Percentiles rank a stretch among this genome's conserved stretches.
Conservation (phyloP, 208 protist species). For the Leishmania tarentolae region DNA sequence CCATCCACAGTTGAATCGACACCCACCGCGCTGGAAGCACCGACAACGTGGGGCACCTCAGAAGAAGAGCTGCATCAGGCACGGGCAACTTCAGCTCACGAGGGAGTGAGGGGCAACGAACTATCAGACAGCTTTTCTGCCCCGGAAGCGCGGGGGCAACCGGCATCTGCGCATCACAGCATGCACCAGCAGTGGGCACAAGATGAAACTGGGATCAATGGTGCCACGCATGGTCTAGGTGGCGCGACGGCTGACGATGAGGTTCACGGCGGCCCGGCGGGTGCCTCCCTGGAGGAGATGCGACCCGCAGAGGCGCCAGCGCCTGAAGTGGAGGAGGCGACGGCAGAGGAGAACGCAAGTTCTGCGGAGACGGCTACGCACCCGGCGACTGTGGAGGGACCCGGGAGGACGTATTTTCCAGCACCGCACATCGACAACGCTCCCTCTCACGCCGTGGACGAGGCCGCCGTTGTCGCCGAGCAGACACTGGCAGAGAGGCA, state of each 20-base stretch:
- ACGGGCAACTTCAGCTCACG: background rate
- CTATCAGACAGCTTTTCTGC: background rate
- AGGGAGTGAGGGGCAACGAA: background rate
- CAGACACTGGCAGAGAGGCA: background rate
- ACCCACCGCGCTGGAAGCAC: background rate
- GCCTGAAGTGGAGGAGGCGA: constrained; percentile 6
- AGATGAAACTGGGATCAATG: background rate
- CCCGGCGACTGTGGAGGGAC: background rate
- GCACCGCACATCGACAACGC: background rate
- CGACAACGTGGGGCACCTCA: background rate
- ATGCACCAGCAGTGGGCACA: background rate
- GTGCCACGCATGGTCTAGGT: background rate
- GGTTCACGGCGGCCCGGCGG: background rate
- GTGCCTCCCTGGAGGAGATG: background rate
- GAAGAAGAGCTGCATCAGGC: background rate
- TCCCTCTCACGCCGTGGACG: too few species aligned
- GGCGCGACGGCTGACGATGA: background rate
- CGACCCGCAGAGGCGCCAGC: background rate
- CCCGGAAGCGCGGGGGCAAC: background rate
- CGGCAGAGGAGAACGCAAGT: background rate
- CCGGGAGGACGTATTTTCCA: background rate
- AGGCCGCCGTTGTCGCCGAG: background rate
- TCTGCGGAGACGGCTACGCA: background rate
- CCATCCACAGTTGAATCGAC: background rate
- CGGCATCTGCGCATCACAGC: too few species aligned